Base-by-base conservation (phyloP, 768 basidiomycete genomes). In the Leccinum variicolor region DNA sequence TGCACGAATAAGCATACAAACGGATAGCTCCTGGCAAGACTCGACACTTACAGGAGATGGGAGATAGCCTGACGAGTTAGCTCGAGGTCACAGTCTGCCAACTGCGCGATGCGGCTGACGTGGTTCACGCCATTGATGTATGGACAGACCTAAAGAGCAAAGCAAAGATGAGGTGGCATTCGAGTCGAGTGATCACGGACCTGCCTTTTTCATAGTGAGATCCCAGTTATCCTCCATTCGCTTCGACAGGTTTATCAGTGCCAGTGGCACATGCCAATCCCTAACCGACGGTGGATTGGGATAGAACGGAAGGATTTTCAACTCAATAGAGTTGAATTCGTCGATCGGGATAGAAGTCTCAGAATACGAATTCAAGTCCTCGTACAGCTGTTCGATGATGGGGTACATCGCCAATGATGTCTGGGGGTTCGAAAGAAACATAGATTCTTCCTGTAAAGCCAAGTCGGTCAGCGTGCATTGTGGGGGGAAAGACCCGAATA, bases 251-350 rank as follows among this genome's bases (percentile, higher is more conserved):
- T 92, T 88, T 57, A 97, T 90, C 6, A 98, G 79, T 1, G 94
- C 85, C 7, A 98, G 77, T 1, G 97, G 97, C 2, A 98, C 97
- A 76, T 91, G 87, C 97, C 97, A 99, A 65, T 97, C 92, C 61
- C 87, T 83, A 13, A 98, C 92, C 4, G 80, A 77, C 0, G 89
- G 89, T 17, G 97, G 96, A 64, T 98, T 98, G 21, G 93, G 94
- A 64, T 95, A 95, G 74, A 94, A 96, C 0, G 97, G 96, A 60
- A 98, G 94, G 46, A 98, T 90, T 71, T 96, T 95, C 62, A 99
- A 74, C 68, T 98, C 95, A 55, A 98, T 89, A 2, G 94, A 92
- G 68, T 95, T 97, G 78, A 94, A 94, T 46, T 84, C 82, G 71
- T 97, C 92, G 62, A 98, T 86, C 2, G 84, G 80, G 53, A 99